A percentile compares a stretch with the other conserved stretches of the same genome.
Evolutionary conservation across 78 protist species (phyloP).

Genomic region (Dictyostelium citrinum): DNA sequence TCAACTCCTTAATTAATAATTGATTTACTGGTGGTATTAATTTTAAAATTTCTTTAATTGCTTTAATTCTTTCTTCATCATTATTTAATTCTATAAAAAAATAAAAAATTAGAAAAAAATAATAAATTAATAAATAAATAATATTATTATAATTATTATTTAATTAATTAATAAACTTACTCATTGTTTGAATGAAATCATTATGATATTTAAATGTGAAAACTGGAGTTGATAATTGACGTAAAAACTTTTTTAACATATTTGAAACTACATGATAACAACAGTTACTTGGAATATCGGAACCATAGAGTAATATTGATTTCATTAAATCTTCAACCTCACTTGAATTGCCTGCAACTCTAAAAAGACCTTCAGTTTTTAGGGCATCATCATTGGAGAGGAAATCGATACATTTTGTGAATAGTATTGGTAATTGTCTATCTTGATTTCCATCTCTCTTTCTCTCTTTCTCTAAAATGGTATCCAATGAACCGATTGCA

Average conservation of each 20-base stretch:
- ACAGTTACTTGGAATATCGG: constrained; percentile 41
- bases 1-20: constrained; percentile 21
- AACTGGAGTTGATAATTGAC: constrained; percentile 52
- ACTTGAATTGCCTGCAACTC: constrained; percentile 69
- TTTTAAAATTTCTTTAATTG: constrained; percentile 5
- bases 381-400: constrained; percentile 20
- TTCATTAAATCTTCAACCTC: constrained; percentile 56
- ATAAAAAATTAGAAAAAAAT: background rate
- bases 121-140: too few species aligned
- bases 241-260: constrained; percentile 45
- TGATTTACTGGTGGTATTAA: constrained; percentile 39
- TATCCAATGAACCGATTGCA: constrained; percentile 41
- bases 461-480: constrained; percentile 28
- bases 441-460: constrained; percentile 33
- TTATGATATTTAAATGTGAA: constrained; percentile 57
- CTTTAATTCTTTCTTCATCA: constrained; percentile 39
- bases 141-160: too few species aligned
- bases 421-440: constrained; percentile 31
- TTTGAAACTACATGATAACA: constrained; percentile 68
- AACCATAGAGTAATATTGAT: constrained; percentile 49
- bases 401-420: constrained; percentile 45
- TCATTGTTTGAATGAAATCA: constrained; percentile 38
- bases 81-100: constrained; percentile 13
- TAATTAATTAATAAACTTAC: constrained; percentile 24
- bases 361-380: constrained; percentile 68